Conservation (phyloP, 805 yeast genomes). For the Groenewaldozyma tartarivorans region DNA sequence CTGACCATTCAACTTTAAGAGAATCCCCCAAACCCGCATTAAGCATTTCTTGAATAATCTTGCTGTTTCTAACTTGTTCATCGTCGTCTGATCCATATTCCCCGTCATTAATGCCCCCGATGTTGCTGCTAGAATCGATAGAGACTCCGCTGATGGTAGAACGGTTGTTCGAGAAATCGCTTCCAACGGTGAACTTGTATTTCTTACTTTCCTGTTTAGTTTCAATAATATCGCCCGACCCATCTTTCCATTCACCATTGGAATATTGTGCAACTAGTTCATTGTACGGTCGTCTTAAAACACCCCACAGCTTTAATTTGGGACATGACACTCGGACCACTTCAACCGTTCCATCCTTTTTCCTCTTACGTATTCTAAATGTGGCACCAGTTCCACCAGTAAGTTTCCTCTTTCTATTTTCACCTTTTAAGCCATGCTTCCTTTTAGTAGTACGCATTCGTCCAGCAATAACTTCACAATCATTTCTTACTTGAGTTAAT, state of each 20-base stretch:
- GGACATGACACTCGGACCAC: slow-evolving; percentile 47
- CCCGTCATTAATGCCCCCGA: slow-evolving; percentile 13
- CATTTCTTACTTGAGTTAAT: slow-evolving; percentile 24
- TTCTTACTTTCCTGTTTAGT: slow-evolving; percentile 24
- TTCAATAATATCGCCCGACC: slow-evolving; percentile 72
- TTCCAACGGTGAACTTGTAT: slow-evolving; percentile 1
- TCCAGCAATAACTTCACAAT: slow-evolving; percentile 40
- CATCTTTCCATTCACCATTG: slow-evolving; percentile 70
- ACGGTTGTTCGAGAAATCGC: too few relatives aligned
- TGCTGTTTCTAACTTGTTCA: slow-evolving; percentile 32
- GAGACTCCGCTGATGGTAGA: too few relatives aligned
- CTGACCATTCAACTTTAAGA: slow-evolving; percentile 12
- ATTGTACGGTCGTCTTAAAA: slow-evolving; percentile 52
- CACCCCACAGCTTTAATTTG: slow-evolving; percentile 88
- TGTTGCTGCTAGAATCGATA: slow-evolving; percentile 11
- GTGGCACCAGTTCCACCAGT: too few relatives aligned
- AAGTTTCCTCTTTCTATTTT: slow-evolving; percentile 44
- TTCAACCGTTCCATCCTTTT: slow-evolving; percentile 37
- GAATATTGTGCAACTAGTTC: slow-evolving; percentile 57
- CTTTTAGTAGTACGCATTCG: slow-evolving; percentile 51
- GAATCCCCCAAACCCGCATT: slow-evolving; percentile 23
- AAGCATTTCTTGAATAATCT: slow-evolving; percentile 41
- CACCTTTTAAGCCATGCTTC: too few relatives aligned
- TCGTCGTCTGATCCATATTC: slow-evolving; percentile 30
- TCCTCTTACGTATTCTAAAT: slow-evolving; percentile 20